A percentile compares a stretch with the other conserved stretches of the same genome.
These are phyloP conservation scores for Picochlorum sp. DNA, from an alignment of 139 green algal species.

Conservation along the genomic window DNA sequence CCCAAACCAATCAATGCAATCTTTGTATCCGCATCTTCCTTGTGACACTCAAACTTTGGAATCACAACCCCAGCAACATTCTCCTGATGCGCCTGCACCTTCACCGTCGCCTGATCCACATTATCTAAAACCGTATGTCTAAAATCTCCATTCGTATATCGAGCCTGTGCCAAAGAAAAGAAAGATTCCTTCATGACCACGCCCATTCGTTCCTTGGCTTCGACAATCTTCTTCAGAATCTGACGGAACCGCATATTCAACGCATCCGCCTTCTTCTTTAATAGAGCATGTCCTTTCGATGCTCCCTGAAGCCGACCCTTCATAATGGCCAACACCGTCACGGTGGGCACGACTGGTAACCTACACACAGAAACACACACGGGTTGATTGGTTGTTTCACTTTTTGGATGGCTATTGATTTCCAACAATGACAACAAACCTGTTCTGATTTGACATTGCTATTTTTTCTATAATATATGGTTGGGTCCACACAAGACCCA, in stretches of 20 bases:
- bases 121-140: conserved; percentile 92
- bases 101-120: conserved; percentile 50
- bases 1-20: conserved; percentile 83
- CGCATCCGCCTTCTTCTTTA: conserved; percentile 99
- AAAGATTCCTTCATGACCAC: conserved; percentile 80
- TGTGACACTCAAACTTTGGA: conserved; percentile 74
- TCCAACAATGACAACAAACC: not conserved
- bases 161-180: conserved; percentile 86
- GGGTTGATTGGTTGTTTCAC: not conserved
- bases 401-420: not conserved
- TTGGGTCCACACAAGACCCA: no score
- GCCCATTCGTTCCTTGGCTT: conserved; percentile 88
- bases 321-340: conserved; percentile 86
- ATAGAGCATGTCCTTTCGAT: conserved; percentile 87
- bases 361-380: conserved; percentile 9
- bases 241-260: conserved; percentile 79
- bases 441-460: conserved; percentile 31
- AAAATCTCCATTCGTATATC: conserved; percentile 92
- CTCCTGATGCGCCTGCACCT: conserved; percentile 60
- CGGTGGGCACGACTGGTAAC: conserved; percentile 75
- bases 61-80: conserved; percentile 98
- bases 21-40: conserved; percentile 58
- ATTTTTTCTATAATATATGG: no score
- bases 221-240: conserved; percentile 86
- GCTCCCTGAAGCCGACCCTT: conserved; percentile 82